Conservation (phyloP, 257 asterid genomes). For the Gentiana dahurica region DNA sequence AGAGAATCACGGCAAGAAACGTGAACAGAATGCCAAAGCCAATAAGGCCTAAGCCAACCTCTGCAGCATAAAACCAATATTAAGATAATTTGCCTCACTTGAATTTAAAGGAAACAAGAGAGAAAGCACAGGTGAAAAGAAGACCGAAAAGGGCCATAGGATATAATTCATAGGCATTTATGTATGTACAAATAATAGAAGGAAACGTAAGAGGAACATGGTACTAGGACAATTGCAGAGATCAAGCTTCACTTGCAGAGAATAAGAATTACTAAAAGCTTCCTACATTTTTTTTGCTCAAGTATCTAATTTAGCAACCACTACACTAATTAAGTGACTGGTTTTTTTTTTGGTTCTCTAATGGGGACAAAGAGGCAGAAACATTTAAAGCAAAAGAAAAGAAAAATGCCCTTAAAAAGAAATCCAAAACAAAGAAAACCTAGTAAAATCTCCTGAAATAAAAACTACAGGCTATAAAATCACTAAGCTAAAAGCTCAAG, state of each 20-base stretch:
- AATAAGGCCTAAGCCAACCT: conserved; percentile 68
- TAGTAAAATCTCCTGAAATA: too few species aligned
- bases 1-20: conserved; percentile 59
- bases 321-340: too few species aligned
- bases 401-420: too few species aligned
- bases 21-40: conserved; percentile 74
- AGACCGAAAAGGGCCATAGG: neutral
- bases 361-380: too few species aligned
- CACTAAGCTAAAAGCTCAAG: neutral
- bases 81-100: conserved; percentile 6
- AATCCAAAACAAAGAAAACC: too few species aligned
- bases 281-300: too few species aligned
- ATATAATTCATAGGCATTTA: too few species aligned
- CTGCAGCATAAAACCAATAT: conserved; percentile 32
- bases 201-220: neutral
- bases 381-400: too few species aligned
- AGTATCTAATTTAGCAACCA: too few species aligned
- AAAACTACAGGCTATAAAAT: neutral
- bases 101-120: neutral
- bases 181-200: neutral
- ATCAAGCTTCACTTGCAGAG: neutral
- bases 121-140: neutral
- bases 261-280: neutral
- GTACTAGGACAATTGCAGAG: too few species aligned
- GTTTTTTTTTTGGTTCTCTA: too few species aligned